phyloP scores from a whole-genome alignment of 2,329 filamentous ascomycete species.

The Fusarium globosum region DNA sequence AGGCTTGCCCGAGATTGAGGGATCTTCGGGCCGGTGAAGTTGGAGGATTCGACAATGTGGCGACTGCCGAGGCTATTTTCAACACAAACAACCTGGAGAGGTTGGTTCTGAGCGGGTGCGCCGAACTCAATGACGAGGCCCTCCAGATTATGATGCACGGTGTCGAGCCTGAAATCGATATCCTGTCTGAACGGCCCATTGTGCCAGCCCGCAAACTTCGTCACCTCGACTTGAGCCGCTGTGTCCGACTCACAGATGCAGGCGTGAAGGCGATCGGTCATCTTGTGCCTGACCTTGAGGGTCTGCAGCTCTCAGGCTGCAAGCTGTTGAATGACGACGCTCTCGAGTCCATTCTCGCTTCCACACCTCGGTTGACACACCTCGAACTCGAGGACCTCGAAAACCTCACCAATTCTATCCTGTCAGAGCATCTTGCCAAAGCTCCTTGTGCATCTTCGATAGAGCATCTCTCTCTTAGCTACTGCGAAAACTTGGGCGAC shows the following conservation, averaged over 20 bases:
- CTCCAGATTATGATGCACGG: slow-evolving; percentile 82
- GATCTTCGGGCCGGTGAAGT: slow-evolving; percentile 88
- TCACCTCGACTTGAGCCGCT: slow-evolving; percentile 87
- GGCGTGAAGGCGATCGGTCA: slow-evolving; percentile 79
- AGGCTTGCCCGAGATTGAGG: slow-evolving; percentile 76
- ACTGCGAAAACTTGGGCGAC: slow-evolving; percentile 88
- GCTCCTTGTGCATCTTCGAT: slow-evolving; percentile 78
- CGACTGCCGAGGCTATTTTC: slow-evolving; percentile 80
- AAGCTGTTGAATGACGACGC: slow-evolving; percentile 77
- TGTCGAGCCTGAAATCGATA: slow-evolving; percentile 79
- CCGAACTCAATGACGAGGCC: slow-evolving; percentile 79
- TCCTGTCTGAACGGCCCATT: slow-evolving; percentile 79
- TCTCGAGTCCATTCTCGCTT: slow-evolving; percentile 77
- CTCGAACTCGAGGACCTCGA: slow-evolving; percentile 90
- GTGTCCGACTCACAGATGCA: slow-evolving; percentile 75
- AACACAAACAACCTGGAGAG: slow-evolving; percentile 83
- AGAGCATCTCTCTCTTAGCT: slow-evolving; percentile 86
- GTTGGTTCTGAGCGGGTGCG: slow-evolving; percentile 83
- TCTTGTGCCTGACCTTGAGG: slow-evolving; percentile 82
- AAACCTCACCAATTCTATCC: slow-evolving; percentile 77
- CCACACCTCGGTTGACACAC: slow-evolving; percentile 81
- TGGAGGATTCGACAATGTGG: slow-evolving; percentile 78
- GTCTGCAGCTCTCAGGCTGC: slow-evolving; percentile 84
- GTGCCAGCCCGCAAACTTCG: slow-evolving; percentile 82
- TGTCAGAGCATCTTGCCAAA: slow-evolving; percentile 78